Percentiles rank a stretch among this genome's conserved stretches.
Evolutionary conservation across 108 stramenopile species (phyloP).

Genomic region (Skeletonema grethae): DNA sequence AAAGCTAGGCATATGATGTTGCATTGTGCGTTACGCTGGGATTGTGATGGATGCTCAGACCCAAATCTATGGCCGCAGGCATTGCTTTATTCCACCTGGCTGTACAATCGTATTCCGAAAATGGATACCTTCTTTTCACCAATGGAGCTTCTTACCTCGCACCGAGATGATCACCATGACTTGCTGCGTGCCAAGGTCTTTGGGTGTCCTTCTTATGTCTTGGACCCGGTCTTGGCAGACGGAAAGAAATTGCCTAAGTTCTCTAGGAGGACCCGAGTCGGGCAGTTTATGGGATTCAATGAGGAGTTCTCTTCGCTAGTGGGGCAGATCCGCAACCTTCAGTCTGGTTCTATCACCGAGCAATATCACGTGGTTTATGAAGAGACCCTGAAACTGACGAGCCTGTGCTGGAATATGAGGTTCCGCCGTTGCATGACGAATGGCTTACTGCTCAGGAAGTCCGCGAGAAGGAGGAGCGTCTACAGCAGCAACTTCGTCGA

Average conservation of each 20-base stretch:
- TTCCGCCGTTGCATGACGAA: neutral
- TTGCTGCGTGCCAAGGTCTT: slow-evolving; percentile 20
- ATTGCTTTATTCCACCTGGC: neutral
- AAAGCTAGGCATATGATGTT: slow-evolving; percentile 26
- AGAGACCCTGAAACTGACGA: too few species aligned
- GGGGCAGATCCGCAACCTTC: neutral
- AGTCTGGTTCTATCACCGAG: neutral
- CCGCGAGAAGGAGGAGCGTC: neutral
- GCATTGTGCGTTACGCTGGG: slow-evolving; percentile 48
- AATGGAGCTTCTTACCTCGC: neutral
- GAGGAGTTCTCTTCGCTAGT: neutral
- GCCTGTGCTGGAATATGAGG: neutral
- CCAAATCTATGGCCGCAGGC: neutral
- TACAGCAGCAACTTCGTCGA: neutral
- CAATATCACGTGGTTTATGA: slow-evolving; percentile 19
- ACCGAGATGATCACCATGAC: neutral
- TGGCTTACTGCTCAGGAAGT: neutral
- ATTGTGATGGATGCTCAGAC: slow-evolving; percentile 4
- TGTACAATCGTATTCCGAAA: neutral
- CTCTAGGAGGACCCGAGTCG: neutral
- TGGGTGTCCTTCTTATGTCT: slow-evolving; percentile 44
- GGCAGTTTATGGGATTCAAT: neutral
- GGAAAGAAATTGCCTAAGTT: slow-evolving; percentile 26
- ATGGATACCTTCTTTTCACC: neutral
- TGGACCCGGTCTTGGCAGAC: slow-evolving; percentile 31